A percentile compares a stretch with the other conserved stretches of the same genome.
Conservation (phyloP, 176 grass and related monocot species). For the Puya raimondii region DNA sequence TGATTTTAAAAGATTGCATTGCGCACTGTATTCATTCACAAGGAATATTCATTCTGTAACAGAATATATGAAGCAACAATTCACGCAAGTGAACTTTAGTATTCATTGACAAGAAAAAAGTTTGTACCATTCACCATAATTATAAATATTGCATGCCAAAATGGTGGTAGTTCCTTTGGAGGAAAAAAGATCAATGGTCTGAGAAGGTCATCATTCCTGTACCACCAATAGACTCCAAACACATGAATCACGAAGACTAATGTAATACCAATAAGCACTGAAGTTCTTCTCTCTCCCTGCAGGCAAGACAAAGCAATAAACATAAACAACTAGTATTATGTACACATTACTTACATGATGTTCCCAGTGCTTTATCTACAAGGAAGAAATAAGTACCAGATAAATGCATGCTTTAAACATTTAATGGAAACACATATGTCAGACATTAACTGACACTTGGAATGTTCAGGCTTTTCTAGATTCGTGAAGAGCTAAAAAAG, state of each 20-base stretch:
- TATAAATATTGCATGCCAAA: conserved; percentile 96
- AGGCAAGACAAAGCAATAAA: conserved; percentile 12
- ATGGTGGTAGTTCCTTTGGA: conserved; percentile 94
- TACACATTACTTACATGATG: no score
- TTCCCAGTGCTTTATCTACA: not conserved
- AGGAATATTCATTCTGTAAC: not conserved
- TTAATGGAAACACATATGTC: no score
- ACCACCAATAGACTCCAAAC: conserved; percentile 92
- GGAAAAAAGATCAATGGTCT: conserved; percentile 75
- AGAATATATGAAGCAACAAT: conserved; percentile 3
- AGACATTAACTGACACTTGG: no score
- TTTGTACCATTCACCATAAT: conserved; percentile 93
- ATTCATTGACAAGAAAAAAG: conserved; percentile 13
- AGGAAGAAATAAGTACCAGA: not conserved
- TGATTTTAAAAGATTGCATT: no score
- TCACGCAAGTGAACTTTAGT: not conserved
- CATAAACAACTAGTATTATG: not conserved
- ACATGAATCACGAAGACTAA: conserved; percentile 74
- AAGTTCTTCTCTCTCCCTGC: conserved; percentile 82
- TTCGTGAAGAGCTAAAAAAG: no score
- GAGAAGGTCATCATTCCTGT: conserved; percentile 85
- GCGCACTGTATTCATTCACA: no score
- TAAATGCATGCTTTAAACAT: not conserved
- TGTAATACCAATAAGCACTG: conserved; percentile 81
- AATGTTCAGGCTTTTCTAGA: no score